Evolutionary conservation across 2,329 filamentous ascomycete species (phyloP).

Genomic region (Dactylella cylindrospora): DNA sequence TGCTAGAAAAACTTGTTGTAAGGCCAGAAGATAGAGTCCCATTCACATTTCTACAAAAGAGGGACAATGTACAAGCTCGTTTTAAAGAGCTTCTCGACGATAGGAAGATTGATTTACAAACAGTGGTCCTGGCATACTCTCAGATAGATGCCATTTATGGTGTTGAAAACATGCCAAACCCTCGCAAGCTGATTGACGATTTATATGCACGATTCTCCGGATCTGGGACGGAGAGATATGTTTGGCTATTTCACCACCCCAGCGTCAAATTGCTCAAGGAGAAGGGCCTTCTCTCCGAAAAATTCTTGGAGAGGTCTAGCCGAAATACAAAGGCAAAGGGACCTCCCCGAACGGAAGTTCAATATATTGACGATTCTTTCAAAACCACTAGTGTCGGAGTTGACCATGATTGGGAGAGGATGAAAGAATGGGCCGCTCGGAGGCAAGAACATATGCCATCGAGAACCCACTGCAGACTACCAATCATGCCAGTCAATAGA

Average conservation of each 20-base stretch:
- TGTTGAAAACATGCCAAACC: slow-evolving; percentile 1
- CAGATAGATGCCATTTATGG: slow-evolving; percentile 23
- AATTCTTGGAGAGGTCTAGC: background rate
- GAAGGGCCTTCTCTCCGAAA: background rate
- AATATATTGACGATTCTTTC: background rate
- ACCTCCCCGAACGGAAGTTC: background rate
- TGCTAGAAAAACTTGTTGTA: too few species aligned
- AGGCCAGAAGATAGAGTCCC: too few species aligned
- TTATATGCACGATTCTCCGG: background rate
- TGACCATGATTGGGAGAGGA: background rate
- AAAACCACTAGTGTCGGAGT: background rate
- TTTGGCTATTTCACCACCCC: slow-evolving; percentile 3
- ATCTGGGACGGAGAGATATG: background rate
- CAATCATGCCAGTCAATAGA: background rate
- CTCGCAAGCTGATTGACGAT: background rate
- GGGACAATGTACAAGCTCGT: too few species aligned
- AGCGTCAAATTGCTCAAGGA: background rate
- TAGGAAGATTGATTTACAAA: too few species aligned
- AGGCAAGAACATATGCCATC: too few species aligned
- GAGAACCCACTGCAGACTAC: background rate
- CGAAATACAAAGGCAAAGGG: too few species aligned
- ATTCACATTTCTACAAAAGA: too few species aligned
- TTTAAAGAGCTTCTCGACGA: too few species aligned
- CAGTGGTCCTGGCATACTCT: slow-evolving; percentile 8
- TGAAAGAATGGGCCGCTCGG: too few species aligned